Conservation (phyloP, 2,329 filamentous ascomycete genomes). For the Lecanoromycetidae sp. region DNA sequence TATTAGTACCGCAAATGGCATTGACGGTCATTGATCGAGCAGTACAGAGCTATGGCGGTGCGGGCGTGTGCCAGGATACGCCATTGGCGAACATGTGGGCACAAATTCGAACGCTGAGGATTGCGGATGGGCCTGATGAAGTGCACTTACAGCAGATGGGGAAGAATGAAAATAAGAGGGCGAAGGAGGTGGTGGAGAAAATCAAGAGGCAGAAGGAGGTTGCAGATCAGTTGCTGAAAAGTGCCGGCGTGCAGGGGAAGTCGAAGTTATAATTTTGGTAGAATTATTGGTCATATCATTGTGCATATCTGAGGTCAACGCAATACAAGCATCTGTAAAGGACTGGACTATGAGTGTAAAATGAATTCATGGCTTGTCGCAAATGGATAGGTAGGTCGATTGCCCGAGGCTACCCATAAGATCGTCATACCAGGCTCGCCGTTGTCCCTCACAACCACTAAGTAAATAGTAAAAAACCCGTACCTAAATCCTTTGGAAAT, state of each 20-base stretch:
- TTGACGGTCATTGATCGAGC: conserved; percentile 87
- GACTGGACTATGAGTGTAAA: too few relatives aligned
- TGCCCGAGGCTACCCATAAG: too few relatives aligned
- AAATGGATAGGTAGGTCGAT: too few relatives aligned
- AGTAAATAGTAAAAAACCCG: not conserved
- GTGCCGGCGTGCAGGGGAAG: conserved; percentile 24
- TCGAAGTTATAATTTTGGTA: conserved; percentile 10
- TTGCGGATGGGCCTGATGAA: conserved; percentile 93
- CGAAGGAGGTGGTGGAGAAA: conserved; percentile 33
- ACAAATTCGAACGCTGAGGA: conserved; percentile 63
- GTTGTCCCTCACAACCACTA: conserved; percentile 2
- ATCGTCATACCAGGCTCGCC: not conserved
- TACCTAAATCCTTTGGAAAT: too few relatives aligned
- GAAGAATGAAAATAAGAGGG: conserved; percentile 42
- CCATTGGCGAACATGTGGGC: conserved; percentile 79
- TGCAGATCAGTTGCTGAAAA: conserved; percentile 28
- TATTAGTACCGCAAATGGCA: conserved; percentile 71
- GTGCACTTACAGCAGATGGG: conserved; percentile 59
- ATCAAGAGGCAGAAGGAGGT: conserved; percentile 32
- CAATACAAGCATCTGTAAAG: too few relatives aligned
- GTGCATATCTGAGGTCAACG: not conserved
- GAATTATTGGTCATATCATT: not conserved
- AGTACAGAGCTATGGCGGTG: conserved; percentile 82
- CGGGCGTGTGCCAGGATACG: conserved; percentile 87
- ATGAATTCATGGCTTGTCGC: too few relatives aligned